phyloP scores from a whole-genome alignment of 495 filamentous ascomycete species.

The Cercophora newfieldiana region DNA sequence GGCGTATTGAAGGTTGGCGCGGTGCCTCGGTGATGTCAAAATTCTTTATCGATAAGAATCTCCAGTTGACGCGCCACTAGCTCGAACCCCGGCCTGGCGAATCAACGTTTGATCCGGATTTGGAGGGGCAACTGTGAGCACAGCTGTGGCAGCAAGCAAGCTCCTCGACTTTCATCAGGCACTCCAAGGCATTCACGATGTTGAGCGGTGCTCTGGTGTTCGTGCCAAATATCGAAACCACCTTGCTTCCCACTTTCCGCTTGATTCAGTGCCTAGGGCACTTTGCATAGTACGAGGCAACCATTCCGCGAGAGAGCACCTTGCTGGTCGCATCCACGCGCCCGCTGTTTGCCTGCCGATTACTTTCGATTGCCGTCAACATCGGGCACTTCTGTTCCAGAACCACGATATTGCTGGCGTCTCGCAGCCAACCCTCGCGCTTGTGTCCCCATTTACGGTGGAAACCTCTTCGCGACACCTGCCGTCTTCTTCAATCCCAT shows the following conservation, averaged over 20 bases:
- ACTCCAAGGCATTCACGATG: background rate
- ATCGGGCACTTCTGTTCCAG: background rate
- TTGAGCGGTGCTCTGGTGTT: background rate
- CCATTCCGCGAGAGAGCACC: background rate
- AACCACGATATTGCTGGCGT: background rate
- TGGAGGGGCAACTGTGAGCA: background rate
- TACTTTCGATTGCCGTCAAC: background rate
- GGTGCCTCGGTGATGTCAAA: background rate
- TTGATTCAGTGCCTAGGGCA: background rate
- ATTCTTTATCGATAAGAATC: conserved; percentile 15
- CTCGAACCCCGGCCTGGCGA: background rate
- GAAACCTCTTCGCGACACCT: background rate
- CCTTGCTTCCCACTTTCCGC: background rate
- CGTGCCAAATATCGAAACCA: background rate
- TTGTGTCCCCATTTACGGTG: background rate
- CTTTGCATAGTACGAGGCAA: background rate
- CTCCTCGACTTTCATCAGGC: background rate
- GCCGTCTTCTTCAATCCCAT: background rate
- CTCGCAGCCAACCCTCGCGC: no score
- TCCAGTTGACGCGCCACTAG: background rate
- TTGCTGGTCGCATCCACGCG: background rate
- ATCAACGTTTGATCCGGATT: conserved; percentile 1
- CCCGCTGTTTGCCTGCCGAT: background rate
- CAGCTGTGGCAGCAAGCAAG: background rate
- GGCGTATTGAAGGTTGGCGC: background rate